Conservation (phyloP, 2,329 filamentous ascomycete species). For the Aspergillus felis region DNA sequence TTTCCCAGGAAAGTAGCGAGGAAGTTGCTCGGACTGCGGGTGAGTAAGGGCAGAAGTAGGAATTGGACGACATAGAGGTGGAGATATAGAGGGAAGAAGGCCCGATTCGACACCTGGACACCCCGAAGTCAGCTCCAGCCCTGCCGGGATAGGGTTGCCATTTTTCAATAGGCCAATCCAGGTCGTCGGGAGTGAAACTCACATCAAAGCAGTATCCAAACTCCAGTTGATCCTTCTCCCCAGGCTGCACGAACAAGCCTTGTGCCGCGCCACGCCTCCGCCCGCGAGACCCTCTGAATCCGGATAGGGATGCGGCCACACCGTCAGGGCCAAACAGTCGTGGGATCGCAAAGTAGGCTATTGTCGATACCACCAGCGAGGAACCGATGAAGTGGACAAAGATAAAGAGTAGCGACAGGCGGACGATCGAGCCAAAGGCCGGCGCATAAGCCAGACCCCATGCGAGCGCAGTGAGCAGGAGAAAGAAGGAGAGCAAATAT, state of each 20-base stretch:
- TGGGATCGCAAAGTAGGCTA: constrained; percentile 63
- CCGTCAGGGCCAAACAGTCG: constrained; percentile 57
- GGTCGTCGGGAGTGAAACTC: constrained; percentile 18
- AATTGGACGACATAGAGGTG: constrained; percentile 66
- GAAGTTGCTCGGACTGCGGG: constrained; percentile 39
- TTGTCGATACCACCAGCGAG: constrained; percentile 56
- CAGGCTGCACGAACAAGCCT: constrained; percentile 57
- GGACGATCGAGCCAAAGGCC: constrained; percentile 44
- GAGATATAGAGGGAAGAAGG: constrained; percentile 65
- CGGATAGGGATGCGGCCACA: constrained; percentile 41
- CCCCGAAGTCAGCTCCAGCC: neutral
- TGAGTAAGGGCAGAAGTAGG: constrained; percentile 58
- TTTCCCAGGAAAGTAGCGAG: constrained; percentile 58
- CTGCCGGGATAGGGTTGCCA: neutral
- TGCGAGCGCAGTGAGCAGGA: constrained; percentile 51
- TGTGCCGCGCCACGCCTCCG: constrained; percentile 47
- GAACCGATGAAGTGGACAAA: constrained; percentile 59
- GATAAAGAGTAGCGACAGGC: constrained; percentile 47
- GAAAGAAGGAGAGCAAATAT: constrained; percentile 65
- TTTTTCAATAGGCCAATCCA: neutral
- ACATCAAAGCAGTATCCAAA: constrained; percentile 71
- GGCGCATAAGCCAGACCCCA: constrained; percentile 57
- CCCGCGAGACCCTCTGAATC: constrained; percentile 43
- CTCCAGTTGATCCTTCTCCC: constrained; percentile 57
- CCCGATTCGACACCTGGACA: constrained; percentile 56